Percentiles rank a stretch among this genome's conserved stretches.
phyloP scores from a whole-genome alignment of 1,139 yeast genomes.

The Hansenula lynferdii region DNA sequence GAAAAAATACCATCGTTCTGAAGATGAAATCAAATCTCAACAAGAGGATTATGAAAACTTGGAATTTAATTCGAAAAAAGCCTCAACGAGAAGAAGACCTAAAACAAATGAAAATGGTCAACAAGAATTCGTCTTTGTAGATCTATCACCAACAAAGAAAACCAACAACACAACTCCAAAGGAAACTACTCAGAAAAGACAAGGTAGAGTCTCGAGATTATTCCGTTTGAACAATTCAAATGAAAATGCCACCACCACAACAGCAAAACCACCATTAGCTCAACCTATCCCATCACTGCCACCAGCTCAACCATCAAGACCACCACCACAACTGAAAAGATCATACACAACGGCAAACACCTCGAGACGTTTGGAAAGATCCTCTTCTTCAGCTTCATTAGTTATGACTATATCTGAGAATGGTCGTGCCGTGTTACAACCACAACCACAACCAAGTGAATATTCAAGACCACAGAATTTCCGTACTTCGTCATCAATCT shows the following conservation, averaged over 20 bases:
- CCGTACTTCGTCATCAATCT: conserved; percentile 19
- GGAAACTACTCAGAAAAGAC: conserved; percentile 1
- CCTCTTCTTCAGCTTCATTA: conserved; percentile 13
- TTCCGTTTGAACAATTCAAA: conserved; percentile 5
- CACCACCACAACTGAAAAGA: conserved; percentile 15
- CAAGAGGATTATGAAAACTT: conserved; percentile 18
- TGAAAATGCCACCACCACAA: not conserved
- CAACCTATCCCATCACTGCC: not conserved
- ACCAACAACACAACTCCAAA: not conserved
- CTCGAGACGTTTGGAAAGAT: conserved; percentile 9
- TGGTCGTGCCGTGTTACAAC: conserved; percentile 23
- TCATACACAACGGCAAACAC: conserved; percentile 13
- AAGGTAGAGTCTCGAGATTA: conserved; percentile 8
- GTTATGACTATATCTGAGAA: conserved; percentile 22
- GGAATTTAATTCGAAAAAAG: conserved; percentile 34
- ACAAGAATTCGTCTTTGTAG: conserved; percentile 48
- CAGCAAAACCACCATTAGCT: not conserved
- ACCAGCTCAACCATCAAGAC: conserved; percentile 1
- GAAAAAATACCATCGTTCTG: conserved; percentile 18
- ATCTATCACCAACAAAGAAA: conserved; percentile 45
- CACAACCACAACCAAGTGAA: conserved; percentile 4
- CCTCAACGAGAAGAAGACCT: conserved; percentile 47
- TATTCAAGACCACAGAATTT: conserved; percentile 5
- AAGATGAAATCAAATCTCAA: conserved; percentile 17
- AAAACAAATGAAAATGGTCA: conserved; percentile 46